phyloP scores from a whole-genome alignment of 2,329 filamentous ascomycete species.

The Thermochaetoides dissita region DNA sequence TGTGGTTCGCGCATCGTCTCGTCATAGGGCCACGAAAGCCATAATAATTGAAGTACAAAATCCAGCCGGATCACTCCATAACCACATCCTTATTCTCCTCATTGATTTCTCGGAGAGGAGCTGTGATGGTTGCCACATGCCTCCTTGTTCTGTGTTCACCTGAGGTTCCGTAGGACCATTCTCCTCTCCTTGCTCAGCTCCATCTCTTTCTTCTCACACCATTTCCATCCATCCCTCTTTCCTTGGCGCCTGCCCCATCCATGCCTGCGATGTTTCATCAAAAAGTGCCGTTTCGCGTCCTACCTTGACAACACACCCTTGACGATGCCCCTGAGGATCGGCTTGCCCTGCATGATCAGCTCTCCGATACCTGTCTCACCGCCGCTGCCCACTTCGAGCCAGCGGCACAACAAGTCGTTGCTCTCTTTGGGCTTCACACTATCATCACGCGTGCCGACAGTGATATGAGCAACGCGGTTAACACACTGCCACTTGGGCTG shows the following conservation, averaged over 20 bases:
- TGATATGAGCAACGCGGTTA: slow-evolving; percentile 76
- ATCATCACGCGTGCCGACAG: slow-evolving; percentile 64
- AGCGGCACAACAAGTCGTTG: slow-evolving; percentile 66
- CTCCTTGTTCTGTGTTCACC: too few relatives aligned
- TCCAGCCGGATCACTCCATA: too few relatives aligned
- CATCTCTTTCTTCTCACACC: too few relatives aligned
- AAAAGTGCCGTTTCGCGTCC: slow-evolving; percentile 5
- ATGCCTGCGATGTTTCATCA: neutral
- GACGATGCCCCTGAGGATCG: slow-evolving; percentile 33
- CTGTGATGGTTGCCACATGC: too few relatives aligned
- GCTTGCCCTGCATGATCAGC: slow-evolving; percentile 34
- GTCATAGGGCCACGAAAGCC: too few relatives aligned
- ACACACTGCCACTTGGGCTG: slow-evolving; percentile 45
- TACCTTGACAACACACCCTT: slow-evolving; percentile 36
- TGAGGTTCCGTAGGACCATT: too few relatives aligned
- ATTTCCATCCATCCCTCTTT: neutral
- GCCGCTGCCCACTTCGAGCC: slow-evolving; percentile 47
- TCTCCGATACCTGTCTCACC: slow-evolving; percentile 32
- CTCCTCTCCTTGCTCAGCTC: too few relatives aligned
- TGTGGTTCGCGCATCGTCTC: too few relatives aligned
- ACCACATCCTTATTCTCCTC: too few relatives aligned
- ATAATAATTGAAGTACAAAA: too few relatives aligned
- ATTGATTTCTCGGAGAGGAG: too few relatives aligned
- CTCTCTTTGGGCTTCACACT: slow-evolving; percentile 85
- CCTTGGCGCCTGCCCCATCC: neutral